These are phyloP conservation scores for Purshia tridentata DNA, from an alignment of 306 rosid genomes.

Conservation along the genomic window DNA sequence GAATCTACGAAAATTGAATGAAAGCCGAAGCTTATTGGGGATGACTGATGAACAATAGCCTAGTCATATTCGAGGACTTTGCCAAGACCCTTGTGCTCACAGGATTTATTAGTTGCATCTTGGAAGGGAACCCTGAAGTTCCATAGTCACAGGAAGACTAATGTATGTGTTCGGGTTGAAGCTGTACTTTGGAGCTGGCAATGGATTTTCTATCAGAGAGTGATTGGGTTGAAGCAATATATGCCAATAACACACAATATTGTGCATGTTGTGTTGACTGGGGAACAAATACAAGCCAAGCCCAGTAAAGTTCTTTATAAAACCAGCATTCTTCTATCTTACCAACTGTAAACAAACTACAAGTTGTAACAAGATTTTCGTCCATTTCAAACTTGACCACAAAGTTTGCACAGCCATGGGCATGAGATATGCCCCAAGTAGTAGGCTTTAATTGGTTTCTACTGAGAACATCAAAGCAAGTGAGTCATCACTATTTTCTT, in stretches of 20 bases:
- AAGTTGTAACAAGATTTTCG: too few relatives aligned
- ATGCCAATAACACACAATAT: not conserved
- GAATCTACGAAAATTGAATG: slow-evolving; percentile 51
- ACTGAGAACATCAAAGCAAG: not conserved
- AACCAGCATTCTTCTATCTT: not conserved
- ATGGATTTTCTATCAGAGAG: not conserved
- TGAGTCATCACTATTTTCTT: not conserved
- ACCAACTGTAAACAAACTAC: not conserved
- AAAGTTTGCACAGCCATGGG: too few relatives aligned
- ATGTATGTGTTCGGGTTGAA: not conserved
- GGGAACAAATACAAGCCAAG: not conserved
- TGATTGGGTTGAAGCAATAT: not conserved
- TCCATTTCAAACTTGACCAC: too few relatives aligned
- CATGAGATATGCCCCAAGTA: too few relatives aligned
- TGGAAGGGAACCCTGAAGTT: not conserved
- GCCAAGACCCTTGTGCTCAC: not conserved
- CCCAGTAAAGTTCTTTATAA: too few relatives aligned
- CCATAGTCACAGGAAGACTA: not conserved
- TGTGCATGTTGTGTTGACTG: not conserved
- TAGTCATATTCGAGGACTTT: slow-evolving; percentile 33
- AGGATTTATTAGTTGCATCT: not conserved
- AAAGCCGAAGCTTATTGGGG: slow-evolving; percentile 39
- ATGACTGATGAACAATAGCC: slow-evolving; percentile 24
- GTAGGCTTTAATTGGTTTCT: too few relatives aligned
- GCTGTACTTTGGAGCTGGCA: not conserved